Base-by-base conservation (phyloP, 2,329 filamentous ascomycete genomes). In the Aschersonia sp. region DNA sequence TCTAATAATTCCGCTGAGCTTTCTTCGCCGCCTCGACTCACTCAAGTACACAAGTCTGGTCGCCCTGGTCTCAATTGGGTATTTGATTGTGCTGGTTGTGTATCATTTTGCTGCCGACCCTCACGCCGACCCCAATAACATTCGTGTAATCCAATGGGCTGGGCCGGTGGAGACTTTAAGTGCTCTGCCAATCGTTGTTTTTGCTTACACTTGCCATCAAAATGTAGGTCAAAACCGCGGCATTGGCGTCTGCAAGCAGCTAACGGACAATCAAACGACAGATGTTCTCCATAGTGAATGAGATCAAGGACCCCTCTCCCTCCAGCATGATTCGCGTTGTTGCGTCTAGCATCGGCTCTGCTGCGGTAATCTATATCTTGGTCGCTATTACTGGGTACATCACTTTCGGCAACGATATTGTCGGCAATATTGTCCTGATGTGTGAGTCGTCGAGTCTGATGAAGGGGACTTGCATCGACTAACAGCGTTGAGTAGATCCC, bases 271-370 rank as follows among this genome's bases (percentile, higher is more conserved):
- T 51, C 30, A 4, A 11, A 1, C 32, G 2, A 1, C 55, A 92
- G 86, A 98, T 98, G 92, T 98, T 98, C 63, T 95, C 90, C 9
- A 94, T 98, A 54, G 69, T 98, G 43, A 98, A 98, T 58, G 92
- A 98, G 66, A 87, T 98, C 55, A 75, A 79, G 50, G 82, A 95
- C 60, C 87, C 88, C 64, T 85, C 85, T 4, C 87, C 87, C 22
- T 66, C 62, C 14, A 70, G 83, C 52, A 83, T 90, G 6, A 83
- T 87, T 1, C 76, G 78, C 12, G 89, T 98, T 7, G 81, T 97
- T 10, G 71, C 75, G 29, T 76, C 83, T 4, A 94, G 88, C 57
- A 95, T 95, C 56, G 92, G 92, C 22, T 83, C 84, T 32, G 87
- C 90, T n/a, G 86, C 86, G 10, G 75, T 73, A 14, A 82, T 95